Base-by-base conservation (phyloP, 495 filamentous ascomycete genomes). In the Massariosphaeria phaeospora region DNA sequence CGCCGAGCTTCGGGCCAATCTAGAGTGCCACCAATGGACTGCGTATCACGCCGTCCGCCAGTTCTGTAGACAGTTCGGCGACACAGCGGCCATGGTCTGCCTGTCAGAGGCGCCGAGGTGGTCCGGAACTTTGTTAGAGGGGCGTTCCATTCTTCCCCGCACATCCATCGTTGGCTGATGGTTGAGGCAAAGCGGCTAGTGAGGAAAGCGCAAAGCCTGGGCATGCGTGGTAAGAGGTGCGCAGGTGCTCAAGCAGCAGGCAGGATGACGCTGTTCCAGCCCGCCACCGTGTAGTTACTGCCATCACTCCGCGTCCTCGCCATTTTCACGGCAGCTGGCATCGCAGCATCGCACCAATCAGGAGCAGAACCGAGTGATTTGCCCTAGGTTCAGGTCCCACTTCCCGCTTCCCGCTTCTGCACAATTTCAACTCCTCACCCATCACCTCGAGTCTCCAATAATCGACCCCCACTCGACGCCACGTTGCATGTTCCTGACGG, bases 201-300 rank as follows among this genome's bases (percentile, higher is more conserved):
- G 9, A 44, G 6, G 30, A 7, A 48, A 23, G 36, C 8, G 11
- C 31, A 7, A 40, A 7, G 34, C 2, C 13, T 15, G 3, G 11
- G 23, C 29, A 20, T 52, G 48, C 15, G 21, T 30, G 20, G 26
- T 12, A 13, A 6, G 36, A 36, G n/a, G 24, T 45, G n/a, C n/a
- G n/a, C n/a, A n/a, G n/a, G n/a, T n/a, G n/a, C n/a, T n/a, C n/a
- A n/a, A n/a, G n/a, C n/a, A n/a, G n/a, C 29, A 25, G 35, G 29
- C 50, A 24, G 15, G 29, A 44, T 53, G 50, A 53, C 50, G 40
- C 26, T 24, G 29, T 43, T 36, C 38, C 50, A 53, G 39, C 23
- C 26, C 44, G 40, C 50, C 50, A 53, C 50, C 2, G 7, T 17
- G 1, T 12, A 11, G 25, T 38, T 13, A 35, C 41, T 52, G 31